Evolutionary conservation across 768 basidiomycete species (phyloP).

Genomic region (Fistulinella prunicolor): DNA sequence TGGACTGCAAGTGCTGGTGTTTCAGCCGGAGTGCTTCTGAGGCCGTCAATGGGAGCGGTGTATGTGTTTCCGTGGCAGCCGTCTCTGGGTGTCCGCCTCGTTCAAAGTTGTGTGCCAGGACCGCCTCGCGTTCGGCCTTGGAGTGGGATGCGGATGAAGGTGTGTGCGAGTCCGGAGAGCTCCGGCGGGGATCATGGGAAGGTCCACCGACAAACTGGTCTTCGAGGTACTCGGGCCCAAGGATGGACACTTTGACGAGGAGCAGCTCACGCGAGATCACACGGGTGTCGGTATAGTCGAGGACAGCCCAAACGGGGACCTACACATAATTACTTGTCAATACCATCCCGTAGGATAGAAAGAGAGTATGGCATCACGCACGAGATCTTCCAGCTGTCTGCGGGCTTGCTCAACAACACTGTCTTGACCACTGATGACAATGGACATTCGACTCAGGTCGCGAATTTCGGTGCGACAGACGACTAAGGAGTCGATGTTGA

Average conservation of each 20-base stretch:
- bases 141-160: slow-evolving; percentile 22
- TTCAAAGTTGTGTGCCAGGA: slow-evolving; percentile 78
- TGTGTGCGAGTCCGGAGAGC: slow-evolving; percentile 9
- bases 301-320: slow-evolving; percentile 99
- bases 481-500: slow-evolving; percentile 98
- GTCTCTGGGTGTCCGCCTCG: slow-evolving; percentile 44
- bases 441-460: slow-evolving; percentile 96
- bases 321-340: no score
- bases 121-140: slow-evolving; percentile 69
- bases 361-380: slow-evolving; percentile 39
- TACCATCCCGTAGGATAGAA: no score
- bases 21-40: slow-evolving; percentile 86
- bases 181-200: slow-evolving; percentile 68
- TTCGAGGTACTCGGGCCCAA: slow-evolving; percentile 95
- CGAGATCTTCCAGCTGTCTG: slow-evolving; percentile 93
- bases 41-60: slow-evolving; percentile 56
- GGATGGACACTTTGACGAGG: slow-evolving; percentile 94
- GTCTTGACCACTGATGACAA: slow-evolving; percentile 95
- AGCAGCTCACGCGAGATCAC: slow-evolving; percentile 92
- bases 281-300: slow-evolving; percentile 94
- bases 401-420: slow-evolving; percentile 97
- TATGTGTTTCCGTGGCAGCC: slow-evolving; percentile 7
- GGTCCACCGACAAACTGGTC: slow-evolving; percentile 86
- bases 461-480: slow-evolving; percentile 97
- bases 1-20: slow-evolving; percentile 86